phyloP scores from a whole-genome alignment of 2,329 filamentous ascomycete species.

The Penicillium sp. region DNA sequence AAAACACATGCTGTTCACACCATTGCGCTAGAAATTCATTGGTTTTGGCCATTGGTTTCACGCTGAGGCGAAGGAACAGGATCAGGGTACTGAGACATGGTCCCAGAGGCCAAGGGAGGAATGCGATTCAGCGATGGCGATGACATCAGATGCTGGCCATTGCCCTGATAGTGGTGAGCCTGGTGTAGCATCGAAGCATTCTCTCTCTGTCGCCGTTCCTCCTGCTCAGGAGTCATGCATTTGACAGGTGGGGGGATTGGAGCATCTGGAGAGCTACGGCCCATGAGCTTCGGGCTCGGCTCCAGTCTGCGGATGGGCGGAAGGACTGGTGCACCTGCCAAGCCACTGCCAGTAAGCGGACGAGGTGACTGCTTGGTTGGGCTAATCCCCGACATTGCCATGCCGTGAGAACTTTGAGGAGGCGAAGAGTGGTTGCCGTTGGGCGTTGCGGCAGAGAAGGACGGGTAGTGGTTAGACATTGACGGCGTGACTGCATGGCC shows the following conservation, averaged over 20 bases:
- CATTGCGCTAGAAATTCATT: not conserved
- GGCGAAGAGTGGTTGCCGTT: constrained; percentile 36
- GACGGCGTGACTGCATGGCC: constrained; percentile 30
- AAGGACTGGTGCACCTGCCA: constrained; percentile 37
- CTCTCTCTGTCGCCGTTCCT: constrained; percentile 41
- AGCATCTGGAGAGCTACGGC: constrained; percentile 42
- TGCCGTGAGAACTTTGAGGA: constrained; percentile 37
- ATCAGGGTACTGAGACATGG: constrained; percentile 25
- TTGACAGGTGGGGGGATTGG: constrained; percentile 44
- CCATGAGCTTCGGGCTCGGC: constrained; percentile 46
- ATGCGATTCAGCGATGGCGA: constrained; percentile 35
- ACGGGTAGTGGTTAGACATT: constrained; percentile 30
- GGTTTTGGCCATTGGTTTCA: constrained; percentile 5
- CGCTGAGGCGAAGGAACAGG: constrained; percentile 22
- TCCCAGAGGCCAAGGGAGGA: constrained; percentile 31
- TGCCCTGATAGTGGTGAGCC: constrained; percentile 16
- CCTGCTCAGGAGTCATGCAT: constrained; percentile 45
- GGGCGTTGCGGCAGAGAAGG: constrained; percentile 34
- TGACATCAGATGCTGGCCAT: constrained; percentile 31
- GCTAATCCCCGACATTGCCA: constrained; percentile 45
- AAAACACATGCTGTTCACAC: not conserved
- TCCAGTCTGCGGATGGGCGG: constrained; percentile 43
- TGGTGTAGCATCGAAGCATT: constrained; percentile 31
- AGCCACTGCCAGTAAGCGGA: constrained; percentile 35
- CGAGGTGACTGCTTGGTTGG: constrained; percentile 48